These are phyloP conservation scores for Yueomyces sp. DNA, from an alignment of 805 yeast genomes.

Conservation along the genomic window DNA sequence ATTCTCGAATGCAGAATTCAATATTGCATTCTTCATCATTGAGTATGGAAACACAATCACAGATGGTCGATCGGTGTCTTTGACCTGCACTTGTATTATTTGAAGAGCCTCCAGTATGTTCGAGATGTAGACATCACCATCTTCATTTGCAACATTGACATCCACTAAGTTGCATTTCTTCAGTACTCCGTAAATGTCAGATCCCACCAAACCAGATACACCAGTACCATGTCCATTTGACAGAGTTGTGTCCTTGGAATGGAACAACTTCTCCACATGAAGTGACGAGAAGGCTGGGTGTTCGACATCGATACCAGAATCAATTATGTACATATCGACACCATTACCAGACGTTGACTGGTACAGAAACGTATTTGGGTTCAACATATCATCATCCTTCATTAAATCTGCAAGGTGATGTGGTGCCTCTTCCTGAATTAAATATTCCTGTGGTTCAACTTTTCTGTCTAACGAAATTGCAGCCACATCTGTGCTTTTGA, in stretches of 20 bases:
- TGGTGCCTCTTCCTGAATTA: constrained; percentile 38
- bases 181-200: constrained; percentile 71
- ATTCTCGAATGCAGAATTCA: constrained; percentile 65
- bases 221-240: constrained; percentile 88
- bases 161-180: constrained; percentile 53
- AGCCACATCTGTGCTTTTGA: constrained; percentile 24
- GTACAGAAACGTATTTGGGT: constrained; percentile 33
- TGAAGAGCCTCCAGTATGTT: constrained; percentile 55
- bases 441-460: constrained; percentile 22
- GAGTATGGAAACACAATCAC: constrained; percentile 28
- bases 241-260: constrained; percentile 6
- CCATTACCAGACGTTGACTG: constrained; percentile 39
- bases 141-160: constrained; percentile 54
- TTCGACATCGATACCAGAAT: constrained; percentile 60
- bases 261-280: constrained; percentile 30
- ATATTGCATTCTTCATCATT: constrained; percentile 37
- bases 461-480: constrained; percentile 27
- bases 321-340: constrained; percentile 66
- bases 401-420: constrained; percentile 57
- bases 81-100: constrained; percentile 49
- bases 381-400: constrained; percentile 23
- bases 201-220: constrained; percentile 81
- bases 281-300: constrained; percentile 56
- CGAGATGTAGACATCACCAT: constrained; percentile 60
- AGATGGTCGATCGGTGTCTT: constrained; percentile 29